These are phyloP conservation scores for Mrakia blollopis DNA, from an alignment of 768 basidiomycete species.

Conservation along the genomic window DNA sequence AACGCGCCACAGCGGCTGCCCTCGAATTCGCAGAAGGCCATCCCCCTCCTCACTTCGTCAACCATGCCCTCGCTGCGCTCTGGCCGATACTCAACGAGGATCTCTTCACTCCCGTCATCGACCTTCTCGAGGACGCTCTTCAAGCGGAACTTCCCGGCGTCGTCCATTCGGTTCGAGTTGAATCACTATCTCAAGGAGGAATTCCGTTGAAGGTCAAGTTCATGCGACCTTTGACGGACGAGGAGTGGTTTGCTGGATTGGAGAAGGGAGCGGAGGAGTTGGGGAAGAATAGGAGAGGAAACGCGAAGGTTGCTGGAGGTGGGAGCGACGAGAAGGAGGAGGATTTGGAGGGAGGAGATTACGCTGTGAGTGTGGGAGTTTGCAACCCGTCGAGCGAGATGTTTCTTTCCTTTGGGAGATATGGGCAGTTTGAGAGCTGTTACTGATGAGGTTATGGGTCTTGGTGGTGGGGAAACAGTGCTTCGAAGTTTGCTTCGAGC, in stretches of 20 bases:
- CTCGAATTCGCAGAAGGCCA: neutral
- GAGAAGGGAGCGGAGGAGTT: slow-evolving; percentile 26
- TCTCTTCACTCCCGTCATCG: slow-evolving; percentile 43
- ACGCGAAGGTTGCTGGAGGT: neutral
- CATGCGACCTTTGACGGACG: slow-evolving; percentile 41
- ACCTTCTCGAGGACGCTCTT: slow-evolving; percentile 45
- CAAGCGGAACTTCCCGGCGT: slow-evolving; percentile 37
- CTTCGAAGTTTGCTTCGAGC: slow-evolving; percentile 43
- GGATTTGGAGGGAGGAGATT: slow-evolving; percentile 37
- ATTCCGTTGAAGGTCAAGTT: slow-evolving; percentile 42
- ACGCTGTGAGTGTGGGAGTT: neutral
- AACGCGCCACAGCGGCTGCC: neutral
- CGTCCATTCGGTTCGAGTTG: slow-evolving; percentile 38
- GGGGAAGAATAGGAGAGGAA: slow-evolving; percentile 21
- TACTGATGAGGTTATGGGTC: slow-evolving; percentile 30
- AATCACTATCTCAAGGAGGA: slow-evolving; percentile 40
- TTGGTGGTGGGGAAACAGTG: too few relatives aligned
- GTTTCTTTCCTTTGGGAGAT: too few relatives aligned
- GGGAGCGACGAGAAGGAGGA: slow-evolving; percentile 22
- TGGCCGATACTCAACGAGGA: slow-evolving; percentile 38
- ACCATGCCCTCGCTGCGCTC: neutral
- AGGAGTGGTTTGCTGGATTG: slow-evolving; percentile 42
- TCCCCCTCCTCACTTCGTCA: slow-evolving; percentile 16
- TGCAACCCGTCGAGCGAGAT: neutral
- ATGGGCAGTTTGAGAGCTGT: too few relatives aligned